Conservation (phyloP, 116 monocot species). For the Papilionanthe hybrid region DNA sequence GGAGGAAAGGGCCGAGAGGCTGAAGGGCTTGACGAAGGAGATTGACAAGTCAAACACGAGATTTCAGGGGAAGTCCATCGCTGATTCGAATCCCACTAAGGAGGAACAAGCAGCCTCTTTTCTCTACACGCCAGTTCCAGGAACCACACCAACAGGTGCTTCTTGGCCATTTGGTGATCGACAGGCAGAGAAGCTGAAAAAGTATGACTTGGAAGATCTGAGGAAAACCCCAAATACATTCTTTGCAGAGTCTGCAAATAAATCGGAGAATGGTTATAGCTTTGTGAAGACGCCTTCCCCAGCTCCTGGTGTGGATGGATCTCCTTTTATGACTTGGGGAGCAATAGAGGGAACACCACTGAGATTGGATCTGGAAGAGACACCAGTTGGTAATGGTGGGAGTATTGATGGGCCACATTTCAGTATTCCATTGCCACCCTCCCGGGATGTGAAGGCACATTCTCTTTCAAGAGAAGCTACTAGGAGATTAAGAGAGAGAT, state of each 20-base stretch:
- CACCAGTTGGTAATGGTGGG: constrained; percentile 30
- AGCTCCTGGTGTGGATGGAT: constrained; percentile 77
- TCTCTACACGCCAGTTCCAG: constrained; percentile 57
- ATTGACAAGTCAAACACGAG: constrained; percentile 60
- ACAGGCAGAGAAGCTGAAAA: constrained; percentile 51
- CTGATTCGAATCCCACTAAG: constrained; percentile 37
- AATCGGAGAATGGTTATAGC: constrained; percentile 74
- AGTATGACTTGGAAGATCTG: constrained; percentile 91
- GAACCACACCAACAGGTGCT: constrained; percentile 65
- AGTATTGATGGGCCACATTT: constrained; percentile 65
- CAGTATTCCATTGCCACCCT: constrained; percentile 64
- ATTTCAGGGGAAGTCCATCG: constrained; percentile 41
- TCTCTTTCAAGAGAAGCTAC: constrained; percentile 86
- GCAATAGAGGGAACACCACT: constrained; percentile 96
- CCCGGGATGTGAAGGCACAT: constrained; percentile 85
- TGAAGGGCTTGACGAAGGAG: constrained; percentile 71
- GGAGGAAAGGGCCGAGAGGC: constrained; percentile 60
- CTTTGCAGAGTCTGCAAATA: constrained; percentile 65
- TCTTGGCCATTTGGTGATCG: constrained; percentile 62
- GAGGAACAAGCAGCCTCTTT: constrained; percentile 43
- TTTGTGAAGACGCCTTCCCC: constrained; percentile 89
- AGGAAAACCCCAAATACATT: constrained; percentile 80
- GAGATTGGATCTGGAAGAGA: constrained; percentile 74
- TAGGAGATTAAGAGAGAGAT: constrained; percentile 61
- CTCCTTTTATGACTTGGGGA: constrained; percentile 97